A percentile compares a stretch with the other conserved stretches of the same genome.
Evolutionary conservation across 352 stramenopile species (phyloP).

Genomic region (Globisporangium irregulare): DNA sequence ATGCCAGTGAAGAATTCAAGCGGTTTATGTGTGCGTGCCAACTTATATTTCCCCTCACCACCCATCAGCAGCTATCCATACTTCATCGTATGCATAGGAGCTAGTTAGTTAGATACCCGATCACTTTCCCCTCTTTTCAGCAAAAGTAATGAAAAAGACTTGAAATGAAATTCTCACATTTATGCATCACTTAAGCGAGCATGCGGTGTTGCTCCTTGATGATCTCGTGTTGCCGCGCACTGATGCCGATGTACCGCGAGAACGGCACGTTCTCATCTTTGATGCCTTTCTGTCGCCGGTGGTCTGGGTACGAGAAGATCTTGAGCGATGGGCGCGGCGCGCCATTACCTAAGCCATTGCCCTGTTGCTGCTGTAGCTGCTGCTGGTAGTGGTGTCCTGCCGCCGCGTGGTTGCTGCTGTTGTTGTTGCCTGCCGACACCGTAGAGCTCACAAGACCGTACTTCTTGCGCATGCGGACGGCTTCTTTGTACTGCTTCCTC

Average conservation of each 20-base stretch:
- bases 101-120: background rate
- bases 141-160: background rate
- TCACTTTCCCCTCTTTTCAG: background rate
- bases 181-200: conserved; percentile 32
- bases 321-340: conserved; percentile 46
- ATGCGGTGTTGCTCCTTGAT: conserved; percentile 76
- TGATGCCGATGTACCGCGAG: conserved; percentile 75
- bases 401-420: background rate
- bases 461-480: conserved; percentile 49
- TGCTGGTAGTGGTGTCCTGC: background rate
- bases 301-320: conserved; percentile 66
- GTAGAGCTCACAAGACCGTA: conserved; percentile 15
- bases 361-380: background rate
- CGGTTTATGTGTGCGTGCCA: background rate
- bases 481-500: conserved; percentile 55
- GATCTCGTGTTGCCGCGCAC: conserved; percentile 62
- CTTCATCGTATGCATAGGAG: background rate
- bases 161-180: background rate
- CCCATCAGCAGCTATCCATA: background rate
- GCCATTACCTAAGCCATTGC: background rate
- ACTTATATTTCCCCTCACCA: background rate
- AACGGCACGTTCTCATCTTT: conserved; percentile 63
- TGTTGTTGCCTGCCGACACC: conserved; percentile 10
- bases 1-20: background rate
- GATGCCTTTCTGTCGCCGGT: conserved; percentile 30